Base-by-base conservation (phyloP, 768 basidiomycete genomes). In the Xerocomus brunneocitrinus region DNA sequence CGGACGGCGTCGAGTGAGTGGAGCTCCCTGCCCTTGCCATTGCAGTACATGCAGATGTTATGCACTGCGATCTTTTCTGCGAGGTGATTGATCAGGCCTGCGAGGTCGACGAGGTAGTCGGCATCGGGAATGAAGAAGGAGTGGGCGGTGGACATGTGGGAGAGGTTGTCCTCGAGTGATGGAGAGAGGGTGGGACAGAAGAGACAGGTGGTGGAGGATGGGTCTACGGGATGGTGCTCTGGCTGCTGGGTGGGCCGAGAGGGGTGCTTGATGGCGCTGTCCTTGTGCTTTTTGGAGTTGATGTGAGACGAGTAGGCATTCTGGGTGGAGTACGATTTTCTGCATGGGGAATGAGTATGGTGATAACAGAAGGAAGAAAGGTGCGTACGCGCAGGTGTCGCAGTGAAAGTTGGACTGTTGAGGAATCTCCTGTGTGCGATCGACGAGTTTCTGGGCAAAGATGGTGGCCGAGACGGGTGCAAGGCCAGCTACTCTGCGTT, bases 81-180 rank as follows among this genome's bases (percentile, higher is more conserved):
- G 7, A 99, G 81, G 69, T 95, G 91, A 7, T 74, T 70, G 55
- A 98, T 72, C 42, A 99, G 80, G 4, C 95, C 97, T 5, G 81
- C 61, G 35, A 89, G 70, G 71, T 98, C 92, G 62, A 87, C 74
- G 61, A 98, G 83, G 70, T 89, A 95, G 45, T 97, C 91, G 39
- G 84, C 84, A 62, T 98, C 95, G 42, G 97, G 97, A 57, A 99
- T 78, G 76, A 95, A 97, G 79, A 98, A 98, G 8, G 93, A 93
- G 71, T 99, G 97, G 0, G 69, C 69, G 47, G 70, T 66, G 38
- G 88, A 83, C 97, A 99, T 99, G 76, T 99, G 97, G 1, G 78
- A 71, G 38, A 95, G 78, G 62, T 85, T 92, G 5, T 76, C 80
- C 16, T 83, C 75, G 32, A 91, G 70, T 9, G 82, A 74, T 0